phyloP scores from a whole-genome alignment of 345 rosid species.

The Capsella bursapastoris region DNA sequence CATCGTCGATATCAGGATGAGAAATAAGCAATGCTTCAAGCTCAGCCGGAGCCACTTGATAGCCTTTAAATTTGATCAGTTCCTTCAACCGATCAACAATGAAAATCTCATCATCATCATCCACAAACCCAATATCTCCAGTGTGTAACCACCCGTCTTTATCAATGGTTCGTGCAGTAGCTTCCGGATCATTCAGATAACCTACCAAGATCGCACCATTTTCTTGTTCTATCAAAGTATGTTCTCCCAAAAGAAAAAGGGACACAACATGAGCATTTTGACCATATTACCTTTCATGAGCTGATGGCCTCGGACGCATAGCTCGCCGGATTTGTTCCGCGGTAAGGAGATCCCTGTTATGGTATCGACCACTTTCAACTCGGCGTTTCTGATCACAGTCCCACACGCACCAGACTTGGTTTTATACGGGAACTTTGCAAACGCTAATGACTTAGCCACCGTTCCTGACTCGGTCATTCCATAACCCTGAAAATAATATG shows the following conservation, averaged over 20 bases:
- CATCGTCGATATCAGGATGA: conserved; percentile 61
- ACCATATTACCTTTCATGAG: conserved; percentile 76
- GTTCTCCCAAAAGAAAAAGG: neutral
- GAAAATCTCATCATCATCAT: conserved; percentile 64
- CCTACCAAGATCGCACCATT: conserved; percentile 34
- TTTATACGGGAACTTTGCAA: conserved; percentile 73
- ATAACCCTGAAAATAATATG: conserved; percentile 57
- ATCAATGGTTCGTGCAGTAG: conserved; percentile 55
- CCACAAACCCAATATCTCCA: conserved; percentile 70
- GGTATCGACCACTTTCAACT: conserved; percentile 88
- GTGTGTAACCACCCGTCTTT: conserved; percentile 73
- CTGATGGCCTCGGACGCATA: conserved; percentile 79
- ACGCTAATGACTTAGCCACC: conserved; percentile 76
- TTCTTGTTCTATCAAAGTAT: neutral
- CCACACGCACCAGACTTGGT: conserved; percentile 87
- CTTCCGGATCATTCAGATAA: conserved; percentile 56
- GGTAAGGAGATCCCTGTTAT: conserved; percentile 64
- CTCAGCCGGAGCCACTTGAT: conserved; percentile 83
- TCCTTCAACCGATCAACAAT: conserved; percentile 79
- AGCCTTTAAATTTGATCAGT: conserved; percentile 74
- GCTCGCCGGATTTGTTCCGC: conserved; percentile 72
- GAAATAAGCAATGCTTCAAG: conserved; percentile 66
- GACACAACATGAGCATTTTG: neutral
- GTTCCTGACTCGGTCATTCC: conserved; percentile 99
- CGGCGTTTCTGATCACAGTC: conserved; percentile 82